Percentiles rank a stretch among this genome's conserved stretches.
Evolutionary conservation across 116 monocot species (phyloP).

Genomic region (Iris pallida): DNA sequence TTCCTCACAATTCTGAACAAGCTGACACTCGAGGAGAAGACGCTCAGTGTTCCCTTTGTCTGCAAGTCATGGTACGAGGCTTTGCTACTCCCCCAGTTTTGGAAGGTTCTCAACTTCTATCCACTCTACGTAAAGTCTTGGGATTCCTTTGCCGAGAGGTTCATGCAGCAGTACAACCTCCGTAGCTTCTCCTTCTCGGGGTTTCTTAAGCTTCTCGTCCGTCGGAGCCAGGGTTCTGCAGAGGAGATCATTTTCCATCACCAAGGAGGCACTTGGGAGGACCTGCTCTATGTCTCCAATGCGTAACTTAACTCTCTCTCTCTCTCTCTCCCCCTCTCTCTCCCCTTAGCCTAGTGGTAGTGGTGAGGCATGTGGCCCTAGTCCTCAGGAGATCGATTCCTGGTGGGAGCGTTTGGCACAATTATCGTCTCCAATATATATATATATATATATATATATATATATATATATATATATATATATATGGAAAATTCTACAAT

Average conservation of each 20-base stretch:
- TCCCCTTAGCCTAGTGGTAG: too few species aligned
- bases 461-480: too few species aligned
- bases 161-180: not conserved
- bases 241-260: not conserved
- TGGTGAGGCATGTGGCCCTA: too few species aligned
- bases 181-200: conserved; percentile 8
- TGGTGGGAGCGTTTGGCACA: too few species aligned
- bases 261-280: not conserved
- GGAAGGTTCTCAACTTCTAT: conserved; percentile 12
- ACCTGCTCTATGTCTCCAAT: not conserved
- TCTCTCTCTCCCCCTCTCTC: too few species aligned
- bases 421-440: too few species aligned
- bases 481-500: too few species aligned
- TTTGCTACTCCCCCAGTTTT: conserved; percentile 13
- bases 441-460: too few species aligned
- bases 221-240: not conserved
- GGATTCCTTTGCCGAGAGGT: conserved; percentile 2
- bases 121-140: not conserved
- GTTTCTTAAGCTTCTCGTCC: conserved; percentile 3
- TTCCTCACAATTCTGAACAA: conserved; percentile 9
- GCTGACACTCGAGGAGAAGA: conserved; percentile 11
- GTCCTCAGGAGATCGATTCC: too few species aligned
- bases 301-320: too few species aligned
- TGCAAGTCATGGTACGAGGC: conserved; percentile 25
- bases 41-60: conserved; percentile 8